phyloP scores from a whole-genome alignment of 2,329 filamentous ascomycete genomes.

The Neurospora sp. region DNA sequence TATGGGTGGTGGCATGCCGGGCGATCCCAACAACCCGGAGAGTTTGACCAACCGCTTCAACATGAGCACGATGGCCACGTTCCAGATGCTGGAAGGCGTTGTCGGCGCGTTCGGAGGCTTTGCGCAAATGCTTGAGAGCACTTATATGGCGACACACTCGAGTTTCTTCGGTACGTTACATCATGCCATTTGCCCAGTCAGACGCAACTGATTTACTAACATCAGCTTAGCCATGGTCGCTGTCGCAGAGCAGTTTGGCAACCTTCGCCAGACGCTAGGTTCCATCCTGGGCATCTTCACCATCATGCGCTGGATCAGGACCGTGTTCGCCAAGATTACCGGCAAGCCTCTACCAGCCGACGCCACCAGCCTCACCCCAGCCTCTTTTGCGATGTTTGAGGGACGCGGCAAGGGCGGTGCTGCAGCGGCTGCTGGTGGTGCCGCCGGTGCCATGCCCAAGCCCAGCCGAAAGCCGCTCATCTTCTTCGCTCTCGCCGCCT shows the following conservation, averaged over 20 bases:
- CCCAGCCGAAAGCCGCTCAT: conserved; percentile 93
- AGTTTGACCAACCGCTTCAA: conserved; percentile 93
- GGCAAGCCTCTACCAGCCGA: conserved; percentile 84
- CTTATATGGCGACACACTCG: conserved; percentile 98
- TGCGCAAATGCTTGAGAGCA: conserved; percentile 98
- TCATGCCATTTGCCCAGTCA: background rate
- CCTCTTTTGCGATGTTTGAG: conserved; percentile 84
- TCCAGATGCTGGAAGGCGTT: conserved; percentile 96
- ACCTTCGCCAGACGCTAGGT: conserved; percentile 83
- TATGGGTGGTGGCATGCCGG: conserved; percentile 31
- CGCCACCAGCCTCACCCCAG: conserved; percentile 76
- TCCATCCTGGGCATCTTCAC: conserved; percentile 94
- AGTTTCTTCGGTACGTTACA: conserved; percentile 80
- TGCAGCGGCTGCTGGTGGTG: conserved; percentile 58
- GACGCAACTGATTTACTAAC: conserved; percentile 4
- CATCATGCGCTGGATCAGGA: conserved; percentile 87
- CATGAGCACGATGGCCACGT: conserved; percentile 91
- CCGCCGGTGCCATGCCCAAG: conserved; percentile 50
- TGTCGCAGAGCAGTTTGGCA: conserved; percentile 94
- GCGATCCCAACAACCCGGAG: conserved; percentile 76
- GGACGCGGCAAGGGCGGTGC: conserved; percentile 47
- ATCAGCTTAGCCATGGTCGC: conserved; percentile 75
- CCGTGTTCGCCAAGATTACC: conserved; percentile 82
- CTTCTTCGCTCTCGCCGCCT: conserved; percentile 89
- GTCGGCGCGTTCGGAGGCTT: conserved; percentile 96